A percentile compares a stretch with the other conserved stretches of the same genome.
Conservation (phyloP, 768 basidiomycete genomes). For the Lactarius trivialis region DNA sequence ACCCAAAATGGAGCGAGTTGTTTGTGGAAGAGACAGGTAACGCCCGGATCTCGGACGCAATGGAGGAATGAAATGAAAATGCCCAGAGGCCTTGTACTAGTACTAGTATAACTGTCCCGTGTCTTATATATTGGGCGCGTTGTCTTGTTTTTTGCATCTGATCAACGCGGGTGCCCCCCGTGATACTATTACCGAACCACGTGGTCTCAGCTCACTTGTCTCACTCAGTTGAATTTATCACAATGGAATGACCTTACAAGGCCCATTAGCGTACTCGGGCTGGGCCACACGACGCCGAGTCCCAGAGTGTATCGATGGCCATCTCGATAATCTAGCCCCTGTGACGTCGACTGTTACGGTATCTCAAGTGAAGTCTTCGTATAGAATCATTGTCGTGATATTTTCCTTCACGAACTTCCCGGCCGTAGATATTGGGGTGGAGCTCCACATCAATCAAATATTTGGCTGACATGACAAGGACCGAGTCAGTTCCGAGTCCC, state of each 20-base stretch:
- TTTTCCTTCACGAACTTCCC: too few relatives aligned
- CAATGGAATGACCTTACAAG: background rate
- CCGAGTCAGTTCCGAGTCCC: background rate
- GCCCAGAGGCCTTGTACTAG: background rate
- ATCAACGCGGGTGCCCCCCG: background rate
- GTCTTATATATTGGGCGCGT: background rate
- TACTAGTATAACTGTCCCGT: background rate
- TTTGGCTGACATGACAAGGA: background rate
- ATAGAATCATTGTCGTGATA: background rate
- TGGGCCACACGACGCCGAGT: too few relatives aligned
- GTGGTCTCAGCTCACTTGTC: background rate
- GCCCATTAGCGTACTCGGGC: background rate
- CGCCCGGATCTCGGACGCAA: conserved; percentile 20
- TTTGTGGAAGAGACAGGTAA: conserved; percentile 33
- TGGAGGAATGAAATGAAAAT: conserved; percentile 23
- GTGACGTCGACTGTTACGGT: background rate
- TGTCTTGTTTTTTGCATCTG: background rate
- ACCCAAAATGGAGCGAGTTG: conserved; percentile 73
- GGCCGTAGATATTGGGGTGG: too few relatives aligned
- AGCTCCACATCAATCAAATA: background rate
- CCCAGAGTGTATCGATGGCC: background rate
- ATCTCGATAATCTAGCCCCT: background rate
- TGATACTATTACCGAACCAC: background rate
- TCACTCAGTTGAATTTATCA: background rate
- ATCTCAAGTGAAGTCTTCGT: background rate